Conservation (phyloP, 2,329 filamentous ascomycete genomes). For the Neonectria neomacrospora region DNA sequence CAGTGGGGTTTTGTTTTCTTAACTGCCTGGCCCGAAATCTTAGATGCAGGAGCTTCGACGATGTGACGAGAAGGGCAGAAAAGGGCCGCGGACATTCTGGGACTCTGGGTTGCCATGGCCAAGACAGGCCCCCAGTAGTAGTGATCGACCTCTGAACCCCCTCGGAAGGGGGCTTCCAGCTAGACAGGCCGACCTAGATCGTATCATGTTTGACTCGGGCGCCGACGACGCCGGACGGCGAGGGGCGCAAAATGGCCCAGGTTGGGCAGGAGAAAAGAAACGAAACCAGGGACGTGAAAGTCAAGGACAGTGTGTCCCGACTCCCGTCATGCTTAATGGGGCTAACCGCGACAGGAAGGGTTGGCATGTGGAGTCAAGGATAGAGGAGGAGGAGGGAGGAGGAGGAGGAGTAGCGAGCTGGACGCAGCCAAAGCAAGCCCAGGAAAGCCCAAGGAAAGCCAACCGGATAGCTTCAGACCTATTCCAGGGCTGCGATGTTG, state of each 20-base stretch:
- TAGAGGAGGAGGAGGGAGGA: slow-evolving; percentile 6
- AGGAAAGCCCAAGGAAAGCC: slow-evolving; percentile 28
- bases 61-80: slow-evolving; percentile 30
- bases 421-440: slow-evolving; percentile 9
- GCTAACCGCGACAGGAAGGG: slow-evolving; percentile 28
- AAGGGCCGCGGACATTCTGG: slow-evolving; percentile 6
- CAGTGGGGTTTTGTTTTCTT: slow-evolving; percentile 27
- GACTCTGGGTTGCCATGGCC: slow-evolving; percentile 5
- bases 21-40: slow-evolving; percentile 22
- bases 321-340: slow-evolving; percentile 11
- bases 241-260: slow-evolving; percentile 9
- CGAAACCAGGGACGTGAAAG: slow-evolving; percentile 17
- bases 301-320: slow-evolving; percentile 10
- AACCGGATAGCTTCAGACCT: slow-evolving; percentile 33
- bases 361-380: slow-evolving; percentile 36
- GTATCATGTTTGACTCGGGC: slow-evolving; percentile 32
- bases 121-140: not conserved
- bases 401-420: not conserved
- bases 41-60: slow-evolving; percentile 27
- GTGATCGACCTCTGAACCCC: slow-evolving; percentile 12
- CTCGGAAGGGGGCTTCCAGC: slow-evolving; percentile 18
- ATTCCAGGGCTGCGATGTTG: slow-evolving; percentile 24
- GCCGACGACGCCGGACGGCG: slow-evolving; percentile 14
- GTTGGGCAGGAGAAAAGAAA: slow-evolving; percentile 23
- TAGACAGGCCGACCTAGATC: slow-evolving; percentile 18